Evolutionary conservation across 306 rosid genomes (phyloP), one percentile per base, ranked within the genome.

Genomic region (Hippophae rhamnoides): DNA sequence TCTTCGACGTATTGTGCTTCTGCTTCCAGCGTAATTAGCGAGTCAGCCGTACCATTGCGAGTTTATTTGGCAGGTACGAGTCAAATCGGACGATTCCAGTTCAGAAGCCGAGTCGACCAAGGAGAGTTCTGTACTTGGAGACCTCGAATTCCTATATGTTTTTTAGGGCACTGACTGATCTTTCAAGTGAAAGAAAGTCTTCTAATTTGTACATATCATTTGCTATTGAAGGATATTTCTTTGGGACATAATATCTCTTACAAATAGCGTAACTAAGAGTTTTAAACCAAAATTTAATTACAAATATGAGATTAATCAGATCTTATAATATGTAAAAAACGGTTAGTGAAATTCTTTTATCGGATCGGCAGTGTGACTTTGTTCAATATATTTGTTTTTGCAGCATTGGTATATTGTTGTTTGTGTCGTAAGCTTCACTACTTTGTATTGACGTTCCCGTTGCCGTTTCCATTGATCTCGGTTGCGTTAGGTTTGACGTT

Each of bases 121-220:
- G 60, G 44, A 13, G 26, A 54, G 62, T 26, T 42, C 42, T 52
- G 61, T 31, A 52, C 69, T 13, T 13, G 27, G 60, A 43, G 41
- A 41, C 26, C 54, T 57, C 41, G 51, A 41, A 71, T 38, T n/a
- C 13, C 40, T 40, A 23, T 7, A 53, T 31, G 38, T 31, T 31
- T 31, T 31, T 31, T 31, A 4, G 38, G 38, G 38, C 4, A 31
- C 38, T 31, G 38, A 31, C 38, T 31, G 47, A 8, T 49, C 26
- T 61, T 59, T 74, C 59, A 27, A 54, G 60, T 53, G 67, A 62
- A 52, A 67, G 68, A 55, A 26, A 66, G 57, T 60, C 54, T 64
- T 56, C 68, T 58, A 40, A 25, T 18, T 78, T 84, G 86, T 81
- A 84, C 75, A 84, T 62, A 76, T 74, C 68, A 61, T 74, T 82